Percentiles rank a stretch among this genome's conserved stretches.
Evolutionary conservation across 345 rosid species (phyloP).

Genomic region (Trapa bicornis): DNA sequence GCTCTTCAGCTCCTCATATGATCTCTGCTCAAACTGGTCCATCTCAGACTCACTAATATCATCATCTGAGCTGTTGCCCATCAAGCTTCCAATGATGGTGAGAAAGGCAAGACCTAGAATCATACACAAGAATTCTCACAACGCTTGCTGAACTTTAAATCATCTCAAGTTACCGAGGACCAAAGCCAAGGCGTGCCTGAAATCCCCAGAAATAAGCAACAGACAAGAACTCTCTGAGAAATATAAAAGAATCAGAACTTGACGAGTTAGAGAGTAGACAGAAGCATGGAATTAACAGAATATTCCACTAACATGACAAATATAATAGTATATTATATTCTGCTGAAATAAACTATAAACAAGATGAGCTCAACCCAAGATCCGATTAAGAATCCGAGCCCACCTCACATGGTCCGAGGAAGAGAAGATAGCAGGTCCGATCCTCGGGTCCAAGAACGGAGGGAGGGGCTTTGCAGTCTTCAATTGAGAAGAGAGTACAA

Average conservation of each 20-base stretch:
- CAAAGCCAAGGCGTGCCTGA: background rate
- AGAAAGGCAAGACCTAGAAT: background rate
- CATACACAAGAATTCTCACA: background rate
- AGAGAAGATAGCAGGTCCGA: background rate
- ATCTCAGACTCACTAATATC: conserved; percentile 23
- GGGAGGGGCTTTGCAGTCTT: background rate
- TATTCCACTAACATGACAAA: background rate
- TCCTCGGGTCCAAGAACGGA: background rate
- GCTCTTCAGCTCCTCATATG: conserved; percentile 14
- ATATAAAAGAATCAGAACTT: no score
- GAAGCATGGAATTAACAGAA: background rate
- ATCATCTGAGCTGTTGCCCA: conserved; percentile 7
- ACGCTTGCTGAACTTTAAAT: background rate
- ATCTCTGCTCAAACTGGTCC: conserved; percentile 27
- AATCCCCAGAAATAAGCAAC: no score
- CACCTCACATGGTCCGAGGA: conserved; percentile 4
- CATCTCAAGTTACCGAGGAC: background rate
- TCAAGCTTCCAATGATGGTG: conserved; percentile 10
- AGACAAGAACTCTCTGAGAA: background rate
- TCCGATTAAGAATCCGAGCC: background rate
- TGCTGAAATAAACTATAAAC: background rate
- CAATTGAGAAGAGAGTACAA: no score
- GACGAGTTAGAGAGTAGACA: background rate
- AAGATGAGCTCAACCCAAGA: conserved; percentile 1
- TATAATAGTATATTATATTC: background rate